A percentile compares a stretch with the other conserved stretches of the same genome.
These are phyloP conservation scores for Dioscorea alata DNA, from an alignment of 106 monocot genomes.

Conservation along the genomic window DNA sequence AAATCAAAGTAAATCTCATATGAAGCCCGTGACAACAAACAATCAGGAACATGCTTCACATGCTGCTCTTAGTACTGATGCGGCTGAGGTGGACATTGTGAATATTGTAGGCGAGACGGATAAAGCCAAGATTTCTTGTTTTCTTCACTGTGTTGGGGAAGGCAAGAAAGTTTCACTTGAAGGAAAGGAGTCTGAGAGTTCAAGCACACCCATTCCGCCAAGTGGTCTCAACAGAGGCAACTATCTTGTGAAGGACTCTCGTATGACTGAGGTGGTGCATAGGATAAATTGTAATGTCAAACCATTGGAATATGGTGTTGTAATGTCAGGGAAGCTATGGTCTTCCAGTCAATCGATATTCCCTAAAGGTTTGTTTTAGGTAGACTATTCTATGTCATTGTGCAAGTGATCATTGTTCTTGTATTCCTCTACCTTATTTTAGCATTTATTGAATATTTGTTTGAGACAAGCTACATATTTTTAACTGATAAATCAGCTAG, in stretches of 20 bases:
- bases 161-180: slow-evolving; percentile 11
- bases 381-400: neutral
- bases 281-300: slow-evolving; percentile 60
- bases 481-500: neutral
- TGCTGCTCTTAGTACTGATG: slow-evolving; percentile 16
- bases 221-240: slow-evolving; percentile 23
- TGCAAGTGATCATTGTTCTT: neutral
- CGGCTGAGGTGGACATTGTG: slow-evolving; percentile 3
- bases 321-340: slow-evolving; percentile 68
- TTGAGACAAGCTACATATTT: neutral
- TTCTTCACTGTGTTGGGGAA: slow-evolving; percentile 17
- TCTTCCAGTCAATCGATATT: slow-evolving; percentile 68
- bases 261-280: slow-evolving; percentile 61
- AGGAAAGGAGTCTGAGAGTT: slow-evolving; percentile 18
- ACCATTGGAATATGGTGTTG: slow-evolving; percentile 57
- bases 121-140: slow-evolving; percentile 4
- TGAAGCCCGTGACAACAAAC: neutral
- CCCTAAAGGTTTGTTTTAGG: slow-evolving; percentile 59
- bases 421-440: neutral
- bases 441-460: neutral
- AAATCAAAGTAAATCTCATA: slow-evolving; percentile 6
- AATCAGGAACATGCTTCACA: slow-evolving; percentile 8
- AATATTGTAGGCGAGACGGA: slow-evolving; percentile 1
- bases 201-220: slow-evolving; percentile 16
- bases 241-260: slow-evolving; percentile 52